Conservation (phyloP, 805 yeast genomes). For the Candida dendrica region DNA sequence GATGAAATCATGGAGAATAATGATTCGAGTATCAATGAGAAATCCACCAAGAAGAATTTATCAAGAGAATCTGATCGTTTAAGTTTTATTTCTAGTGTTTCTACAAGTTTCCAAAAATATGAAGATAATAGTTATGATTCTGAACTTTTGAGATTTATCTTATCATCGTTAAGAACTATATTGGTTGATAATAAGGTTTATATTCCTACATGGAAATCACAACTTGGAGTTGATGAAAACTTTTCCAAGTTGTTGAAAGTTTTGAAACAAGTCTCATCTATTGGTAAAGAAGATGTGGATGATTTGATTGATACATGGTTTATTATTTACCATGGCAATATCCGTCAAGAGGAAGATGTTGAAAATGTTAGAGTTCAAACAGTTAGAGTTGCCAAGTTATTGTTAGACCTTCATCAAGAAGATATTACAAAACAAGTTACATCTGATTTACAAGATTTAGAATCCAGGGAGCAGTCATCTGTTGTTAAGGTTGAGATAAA, state of each 20-base stretch:
- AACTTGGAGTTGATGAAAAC: slow-evolving; percentile 37
- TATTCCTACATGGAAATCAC: slow-evolving; percentile 56
- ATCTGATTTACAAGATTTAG: slow-evolving; percentile 18
- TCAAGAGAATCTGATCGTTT: slow-evolving; percentile 42
- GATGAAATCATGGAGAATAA: slow-evolving; percentile 23
- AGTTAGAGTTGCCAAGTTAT: slow-evolving; percentile 27
- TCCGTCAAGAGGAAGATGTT: slow-evolving; percentile 29
- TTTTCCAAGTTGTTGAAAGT: slow-evolving; percentile 19
- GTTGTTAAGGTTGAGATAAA: slow-evolving; percentile 33
- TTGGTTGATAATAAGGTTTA: slow-evolving; percentile 18
- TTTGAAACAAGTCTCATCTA: slow-evolving; percentile 1
- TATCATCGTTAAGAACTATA: slow-evolving; percentile 20
- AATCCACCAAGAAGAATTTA: slow-evolving; percentile 35
- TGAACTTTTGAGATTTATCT: slow-evolving; percentile 23
- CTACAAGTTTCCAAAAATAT: slow-evolving; percentile 24
- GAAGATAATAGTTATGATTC: slow-evolving; percentile 12
- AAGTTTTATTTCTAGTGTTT: slow-evolving; percentile 28
- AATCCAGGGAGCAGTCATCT: slow-evolving; percentile 35
- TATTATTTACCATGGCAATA: slow-evolving; percentile 22
- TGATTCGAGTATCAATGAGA: slow-evolving; percentile 22
- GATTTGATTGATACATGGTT: slow-evolving; percentile 17
- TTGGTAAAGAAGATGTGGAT: slow-evolving; percentile 6
- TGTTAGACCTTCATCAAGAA: slow-evolving; percentile 14
- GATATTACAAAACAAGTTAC: slow-evolving; percentile 12
- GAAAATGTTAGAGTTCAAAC: slow-evolving; percentile 56